Percentiles rank a stretch among this genome's conserved stretches.
These are phyloP conservation scores for Chenopodium suecicum DNA, from an alignment of 148 eudicot genomes.

Conservation along the genomic window DNA sequence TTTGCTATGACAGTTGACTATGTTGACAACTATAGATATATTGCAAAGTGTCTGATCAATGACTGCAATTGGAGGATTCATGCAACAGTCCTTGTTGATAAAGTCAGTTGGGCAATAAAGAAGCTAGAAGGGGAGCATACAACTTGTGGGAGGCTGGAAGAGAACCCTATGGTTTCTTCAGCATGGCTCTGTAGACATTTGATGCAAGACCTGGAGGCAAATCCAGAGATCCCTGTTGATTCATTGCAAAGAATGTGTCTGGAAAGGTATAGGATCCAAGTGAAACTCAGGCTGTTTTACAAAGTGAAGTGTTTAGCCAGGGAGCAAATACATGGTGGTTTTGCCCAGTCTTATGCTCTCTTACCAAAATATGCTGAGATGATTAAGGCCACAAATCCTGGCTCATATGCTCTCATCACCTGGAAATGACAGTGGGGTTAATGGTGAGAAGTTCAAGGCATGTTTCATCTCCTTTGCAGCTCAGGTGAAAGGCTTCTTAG, in stretches of 20 bases:
- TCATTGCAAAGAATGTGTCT: not conserved
- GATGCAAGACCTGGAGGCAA: not conserved
- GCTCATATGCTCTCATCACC: not conserved
- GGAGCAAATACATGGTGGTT: not conserved
- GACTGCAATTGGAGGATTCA: too few species aligned
- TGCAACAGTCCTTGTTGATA: too few species aligned
- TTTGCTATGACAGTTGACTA: too few species aligned
- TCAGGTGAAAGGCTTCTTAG: not conserved
- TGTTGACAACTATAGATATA: too few species aligned
- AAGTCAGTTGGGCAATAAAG: too few species aligned
- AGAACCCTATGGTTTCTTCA: not conserved
- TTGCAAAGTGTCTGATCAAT: too few species aligned
- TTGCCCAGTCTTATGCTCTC: not conserved
- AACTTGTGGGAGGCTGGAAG: not conserved
- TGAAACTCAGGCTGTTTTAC: not conserved
- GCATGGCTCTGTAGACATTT: not conserved
- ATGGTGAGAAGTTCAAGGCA: not conserved
- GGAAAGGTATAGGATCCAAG: not conserved
- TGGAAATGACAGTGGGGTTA: not conserved
- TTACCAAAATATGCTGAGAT: not conserved
- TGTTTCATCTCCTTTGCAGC: not conserved
- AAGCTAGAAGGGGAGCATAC: not conserved
- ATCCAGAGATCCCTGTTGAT: not conserved
- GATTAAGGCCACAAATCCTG: not conserved
- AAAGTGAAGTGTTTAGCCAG: not conserved